Conservation (phyloP, 2,329 filamentous ascomycete species). For the Exophiala calicioides region DNA sequence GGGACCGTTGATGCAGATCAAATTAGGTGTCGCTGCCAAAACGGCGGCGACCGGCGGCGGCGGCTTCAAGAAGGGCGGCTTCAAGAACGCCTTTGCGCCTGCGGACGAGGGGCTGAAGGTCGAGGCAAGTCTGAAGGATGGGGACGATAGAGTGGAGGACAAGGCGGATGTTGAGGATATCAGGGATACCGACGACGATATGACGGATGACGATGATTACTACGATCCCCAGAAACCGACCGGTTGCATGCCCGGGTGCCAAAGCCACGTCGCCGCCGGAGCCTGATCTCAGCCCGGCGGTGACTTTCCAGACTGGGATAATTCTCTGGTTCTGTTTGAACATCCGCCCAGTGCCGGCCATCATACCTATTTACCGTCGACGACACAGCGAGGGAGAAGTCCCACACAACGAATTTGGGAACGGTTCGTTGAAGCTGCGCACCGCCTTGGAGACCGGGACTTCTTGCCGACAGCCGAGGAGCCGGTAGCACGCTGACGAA, state of each 20-base stretch:
- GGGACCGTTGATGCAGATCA: slow-evolving; percentile 43
- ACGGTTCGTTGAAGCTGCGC: too few relatives aligned
- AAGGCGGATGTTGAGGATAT: slow-evolving; percentile 37
- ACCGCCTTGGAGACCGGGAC: too few relatives aligned
- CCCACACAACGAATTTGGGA: too few relatives aligned
- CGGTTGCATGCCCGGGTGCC: slow-evolving; percentile 47
- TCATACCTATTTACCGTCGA: too few relatives aligned
- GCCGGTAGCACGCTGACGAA: too few relatives aligned
- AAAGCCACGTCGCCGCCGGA: slow-evolving; percentile 8
- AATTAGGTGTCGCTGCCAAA: slow-evolving; percentile 31
- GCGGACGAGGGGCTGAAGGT: slow-evolving; percentile 31
- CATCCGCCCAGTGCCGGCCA: too few relatives aligned
- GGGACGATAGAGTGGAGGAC: slow-evolving; percentile 47
- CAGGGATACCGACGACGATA: slow-evolving; percentile 65
- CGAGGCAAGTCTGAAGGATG: slow-evolving; percentile 44
- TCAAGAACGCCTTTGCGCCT: slow-evolving; percentile 71
- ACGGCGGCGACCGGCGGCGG: slow-evolving; percentile 40
- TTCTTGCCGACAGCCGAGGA: too few relatives aligned
- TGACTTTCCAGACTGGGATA: too few relatives aligned
- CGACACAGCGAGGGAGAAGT: too few relatives aligned
- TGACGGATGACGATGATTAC: slow-evolving; percentile 63
- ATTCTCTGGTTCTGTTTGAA: too few relatives aligned
- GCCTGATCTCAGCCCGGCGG: slow-evolving; percentile 6
- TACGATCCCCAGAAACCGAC: slow-evolving; percentile 57
- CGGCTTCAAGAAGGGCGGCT: slow-evolving; percentile 76